phyloP scores from a whole-genome alignment of 208 protist species.

The Zelonia costaricensis region DNA sequence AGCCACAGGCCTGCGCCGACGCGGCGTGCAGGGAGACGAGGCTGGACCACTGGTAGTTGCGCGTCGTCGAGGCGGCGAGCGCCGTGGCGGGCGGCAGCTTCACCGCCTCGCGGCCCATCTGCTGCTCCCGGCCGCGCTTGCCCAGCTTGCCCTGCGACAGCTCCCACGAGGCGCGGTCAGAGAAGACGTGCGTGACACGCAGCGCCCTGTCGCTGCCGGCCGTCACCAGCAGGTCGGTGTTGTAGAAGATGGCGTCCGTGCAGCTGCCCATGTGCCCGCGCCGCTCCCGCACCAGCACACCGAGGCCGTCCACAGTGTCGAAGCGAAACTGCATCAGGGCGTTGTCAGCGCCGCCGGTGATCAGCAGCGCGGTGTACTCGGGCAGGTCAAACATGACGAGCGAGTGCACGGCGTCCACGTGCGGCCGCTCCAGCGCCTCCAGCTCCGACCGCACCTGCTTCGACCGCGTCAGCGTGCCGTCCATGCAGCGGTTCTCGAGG shows the following conservation, averaged over 20 bases:
- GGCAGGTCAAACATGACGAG: slow-evolving; percentile 61
- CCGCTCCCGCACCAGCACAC: slow-evolving; percentile 80
- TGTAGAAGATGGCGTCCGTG: slow-evolving; percentile 84
- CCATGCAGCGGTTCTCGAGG: slow-evolving; percentile 75
- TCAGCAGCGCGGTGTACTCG: slow-evolving; percentile 44
- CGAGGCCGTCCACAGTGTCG: slow-evolving; percentile 86
- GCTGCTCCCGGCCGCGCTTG: slow-evolving; percentile 62
- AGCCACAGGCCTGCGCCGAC: slow-evolving; percentile 68
- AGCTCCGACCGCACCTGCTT: slow-evolving; percentile 71
- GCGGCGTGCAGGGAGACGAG: slow-evolving; percentile 79
- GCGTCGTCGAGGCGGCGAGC: slow-evolving; percentile 59
- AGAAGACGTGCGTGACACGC: slow-evolving; percentile 90
- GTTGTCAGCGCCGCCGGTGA: slow-evolving; percentile 90
- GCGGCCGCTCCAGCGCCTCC: slow-evolving; percentile 71
- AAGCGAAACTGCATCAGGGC: slow-evolving; percentile 89
- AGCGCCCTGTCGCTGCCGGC: slow-evolving; percentile 75
- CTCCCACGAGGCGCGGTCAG: slow-evolving; percentile 88
- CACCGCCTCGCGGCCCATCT: slow-evolving; percentile 56
- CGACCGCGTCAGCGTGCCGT: slow-evolving; percentile 78
- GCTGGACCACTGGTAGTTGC: slow-evolving; percentile 89
- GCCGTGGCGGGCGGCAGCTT: slow-evolving; percentile 76
- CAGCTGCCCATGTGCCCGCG: slow-evolving; percentile 85
- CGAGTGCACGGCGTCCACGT: slow-evolving; percentile 74
- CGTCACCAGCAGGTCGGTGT: slow-evolving; percentile 81
- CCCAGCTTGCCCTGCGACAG: slow-evolving; percentile 89